A percentile compares a stretch with the other conserved stretches of the same genome.
These are phyloP conservation scores for Populus davidiana DNA, from an alignment of 345 rosid species.

Conservation along the genomic window DNA sequence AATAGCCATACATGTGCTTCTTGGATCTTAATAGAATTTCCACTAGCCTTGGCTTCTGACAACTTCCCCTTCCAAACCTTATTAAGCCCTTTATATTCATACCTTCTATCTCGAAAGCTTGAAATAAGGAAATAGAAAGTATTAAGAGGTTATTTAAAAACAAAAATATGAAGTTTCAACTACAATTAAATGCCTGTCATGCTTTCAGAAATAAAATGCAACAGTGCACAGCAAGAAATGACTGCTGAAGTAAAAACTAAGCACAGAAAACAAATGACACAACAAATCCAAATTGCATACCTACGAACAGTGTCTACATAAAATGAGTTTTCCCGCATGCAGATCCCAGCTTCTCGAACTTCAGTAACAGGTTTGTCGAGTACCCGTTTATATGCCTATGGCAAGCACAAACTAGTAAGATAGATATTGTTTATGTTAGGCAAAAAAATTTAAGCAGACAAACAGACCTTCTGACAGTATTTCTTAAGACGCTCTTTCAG, in stretches of 20 bases:
- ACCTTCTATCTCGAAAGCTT: slow-evolving; percentile 98
- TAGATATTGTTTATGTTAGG: slow-evolving; percentile 7
- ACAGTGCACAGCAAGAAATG: neutral
- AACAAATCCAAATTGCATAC: slow-evolving; percentile 32
- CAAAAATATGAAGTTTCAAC: neutral
- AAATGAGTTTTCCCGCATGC: slow-evolving; percentile 97
- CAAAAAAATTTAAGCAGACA: slow-evolving; percentile 3
- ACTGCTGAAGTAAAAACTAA: neutral
- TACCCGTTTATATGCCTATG: slow-evolving; percentile 76
- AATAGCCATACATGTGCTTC: slow-evolving; percentile 74
- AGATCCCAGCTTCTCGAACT: slow-evolving; percentile 95
- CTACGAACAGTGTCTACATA: slow-evolving; percentile 96
- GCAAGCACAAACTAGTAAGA: slow-evolving; percentile 23
- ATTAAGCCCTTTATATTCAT: slow-evolving; percentile 94
- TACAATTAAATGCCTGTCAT: slow-evolving; percentile 1
- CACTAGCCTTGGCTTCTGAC: slow-evolving; percentile 92
- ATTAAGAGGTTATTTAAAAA: neutral
- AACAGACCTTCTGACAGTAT: slow-evolving; percentile 80
- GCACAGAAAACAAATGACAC: neutral
- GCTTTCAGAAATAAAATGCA: neutral
- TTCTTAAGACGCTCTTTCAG: slow-evolving; percentile 83
- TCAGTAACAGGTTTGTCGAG: slow-evolving; percentile 87
- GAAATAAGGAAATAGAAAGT: slow-evolving; percentile 23
- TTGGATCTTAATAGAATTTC: slow-evolving; percentile 90
- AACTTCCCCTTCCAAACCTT: slow-evolving; percentile 97